Evolutionary conservation across 768 basidiomycete genomes (phyloP), one percentile per base, ranked within the genome.

Genomic region (Pisolithus tinctorius): DNA sequence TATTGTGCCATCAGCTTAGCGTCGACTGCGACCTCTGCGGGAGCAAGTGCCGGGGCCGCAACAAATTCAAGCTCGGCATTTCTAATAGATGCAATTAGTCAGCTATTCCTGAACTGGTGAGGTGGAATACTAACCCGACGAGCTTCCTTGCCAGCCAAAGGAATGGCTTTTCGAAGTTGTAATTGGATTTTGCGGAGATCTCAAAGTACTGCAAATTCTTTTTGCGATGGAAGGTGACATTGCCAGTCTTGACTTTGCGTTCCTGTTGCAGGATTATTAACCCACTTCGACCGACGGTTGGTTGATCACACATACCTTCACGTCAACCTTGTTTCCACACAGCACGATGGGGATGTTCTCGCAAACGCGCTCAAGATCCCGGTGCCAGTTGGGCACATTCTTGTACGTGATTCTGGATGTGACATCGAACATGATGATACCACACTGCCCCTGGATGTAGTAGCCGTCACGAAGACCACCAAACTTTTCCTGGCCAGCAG

Each of bases 391-490:
- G 60, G 96, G 96, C 31, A 99, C 96, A 70, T 97, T 98, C 80
- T 98, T 98, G 80, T 99, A 99, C 51, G 96, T 99, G 82, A 98
- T 99, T 65, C 96, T 86, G 49, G 96, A 96, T 53, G 96, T 98
- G 58, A 98, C 95, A 64, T 93, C 96, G 77, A 98, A 98, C 96
- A 99, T 98, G 83, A 99, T 98, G 79, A 99, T 98, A 62, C 96
- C 96, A 66, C 93, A 98, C 72, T 99, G 96, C 62, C 93, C 93
- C 73, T 94, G 91, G 68, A 93, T 92, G 73, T 92, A 92, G 72
- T 92, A 93, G 43, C 94, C 93, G 72, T 96, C 93, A 57, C 93
- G 89, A 56, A 97, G 88, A 66, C 93, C 94, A 75, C 95, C 96
- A 60, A 99, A 99, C 77, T 98, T 99, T 75, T 99, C 96, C 78